Base-by-base conservation (phyloP, 352 stramenopile species). In the Phytophthora nicotianae region DNA sequence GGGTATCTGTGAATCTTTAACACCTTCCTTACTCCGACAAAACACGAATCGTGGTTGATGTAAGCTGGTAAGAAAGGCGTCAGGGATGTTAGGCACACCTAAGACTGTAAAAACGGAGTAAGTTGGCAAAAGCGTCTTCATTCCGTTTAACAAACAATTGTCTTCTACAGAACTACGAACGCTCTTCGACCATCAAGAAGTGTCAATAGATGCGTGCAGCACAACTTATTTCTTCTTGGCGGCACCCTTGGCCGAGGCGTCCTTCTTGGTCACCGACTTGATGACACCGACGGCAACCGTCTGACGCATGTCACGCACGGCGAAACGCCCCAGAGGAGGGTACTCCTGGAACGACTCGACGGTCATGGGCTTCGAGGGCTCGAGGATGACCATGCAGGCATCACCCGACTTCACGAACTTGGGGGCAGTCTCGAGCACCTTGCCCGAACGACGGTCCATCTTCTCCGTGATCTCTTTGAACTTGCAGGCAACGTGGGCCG, bases 291-390 rank as follows among this genome's bases (percentile, higher is more conserved):
- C 96, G 42, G 96, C 97, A 40, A 99, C 96, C 29, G 96, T 99
- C 75, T 97, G 89, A 67, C 89, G 77, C 94, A 98, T 98, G 75
- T 99, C 97, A 75, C 97, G 93, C 51, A 99, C 94, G 49, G 91
- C 93, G 77, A 99, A 99, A 70, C 97, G 86, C 4, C 76, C 97
- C 13, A 99, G 84, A 41, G 96, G 83, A 20, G 98, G 97, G 84
- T 98, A 99, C 50, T 99, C 93, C 40, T 77, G 79, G 79, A 99
- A 99, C 26, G 87, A 82, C 81, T 99, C 98, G 7, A 99, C 92
- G 65, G 88, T 98, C 58, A 99, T 81, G 45, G 89, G 89, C 70
- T 98, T 98, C 27, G 79, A 91, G 9, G 98, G 97, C 62, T 93
- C 84, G 19, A 99, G 65, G 49, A 95, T 91, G 27, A 98, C 97